Evolutionary conservation across 1,139 yeast genomes (phyloP).

Genomic region (Protomyces gravidus): DNA sequence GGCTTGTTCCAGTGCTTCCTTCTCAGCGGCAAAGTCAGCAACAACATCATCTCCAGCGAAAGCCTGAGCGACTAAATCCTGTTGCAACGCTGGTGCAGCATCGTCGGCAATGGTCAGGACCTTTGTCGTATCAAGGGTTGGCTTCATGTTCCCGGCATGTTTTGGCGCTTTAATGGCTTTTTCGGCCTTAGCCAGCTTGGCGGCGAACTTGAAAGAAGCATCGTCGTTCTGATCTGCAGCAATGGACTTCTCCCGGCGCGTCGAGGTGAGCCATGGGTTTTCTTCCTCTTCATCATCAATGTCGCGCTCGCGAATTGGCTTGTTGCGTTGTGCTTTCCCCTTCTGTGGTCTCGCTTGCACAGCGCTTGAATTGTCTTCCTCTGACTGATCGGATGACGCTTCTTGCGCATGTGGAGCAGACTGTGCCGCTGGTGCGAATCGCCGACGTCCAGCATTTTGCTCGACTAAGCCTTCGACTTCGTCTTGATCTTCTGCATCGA

Average conservation of each 20-base stretch:
- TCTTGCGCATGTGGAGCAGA: neutral
- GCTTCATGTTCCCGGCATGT: conserved; percentile 7
- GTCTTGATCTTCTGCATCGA: neutral
- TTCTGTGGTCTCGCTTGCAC: neutral
- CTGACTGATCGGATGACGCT: neutral
- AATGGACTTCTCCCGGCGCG: conserved; percentile 42
- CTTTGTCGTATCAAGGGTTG: conserved; percentile 2
- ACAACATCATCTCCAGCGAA: conserved; percentile 94
- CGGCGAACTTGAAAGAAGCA: conserved; percentile 38
- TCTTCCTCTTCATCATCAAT: neutral
- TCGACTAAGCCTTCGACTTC: conserved; percentile 33
- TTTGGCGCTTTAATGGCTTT: neutral
- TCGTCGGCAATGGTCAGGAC: conserved; percentile 30
- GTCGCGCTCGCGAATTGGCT: neutral
- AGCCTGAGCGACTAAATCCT: conserved; percentile 81
- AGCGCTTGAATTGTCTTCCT: neutral
- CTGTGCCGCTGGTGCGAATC: conserved; percentile 64
- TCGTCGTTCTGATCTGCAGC: conserved; percentile 39
- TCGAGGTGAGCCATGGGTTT: conserved; percentile 15
- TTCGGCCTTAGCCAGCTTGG: conserved; percentile 39
- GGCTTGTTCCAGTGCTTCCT: conserved; percentile 59
- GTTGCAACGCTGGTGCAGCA: conserved; percentile 47
- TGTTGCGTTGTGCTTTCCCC: neutral
- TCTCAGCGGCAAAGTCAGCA: conserved; percentile 71
- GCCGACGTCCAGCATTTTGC: conserved; percentile 73